Evolutionary conservation across 306 rosid genomes (phyloP).

Genomic region (Vachellia collinsii): DNA sequence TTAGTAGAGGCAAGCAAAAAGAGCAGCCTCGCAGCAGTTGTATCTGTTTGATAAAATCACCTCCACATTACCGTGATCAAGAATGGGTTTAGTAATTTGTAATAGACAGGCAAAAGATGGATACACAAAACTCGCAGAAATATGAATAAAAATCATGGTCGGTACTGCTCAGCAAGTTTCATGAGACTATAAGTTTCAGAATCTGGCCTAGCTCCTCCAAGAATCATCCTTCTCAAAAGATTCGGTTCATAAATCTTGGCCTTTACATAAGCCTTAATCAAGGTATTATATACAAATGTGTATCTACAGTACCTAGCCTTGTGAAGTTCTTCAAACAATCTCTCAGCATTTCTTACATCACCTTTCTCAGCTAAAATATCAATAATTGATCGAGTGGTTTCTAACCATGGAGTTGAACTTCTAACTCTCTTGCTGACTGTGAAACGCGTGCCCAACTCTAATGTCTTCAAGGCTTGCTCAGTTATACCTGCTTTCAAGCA

Average conservation of each 20-base stretch:
- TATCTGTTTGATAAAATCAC: conserved; percentile 4
- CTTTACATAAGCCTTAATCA: conserved; percentile 86
- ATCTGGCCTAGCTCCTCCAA: conserved; percentile 91
- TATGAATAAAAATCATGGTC: conserved; percentile 37
- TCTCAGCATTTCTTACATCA: conserved; percentile 72
- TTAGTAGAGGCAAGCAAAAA: not conserved
- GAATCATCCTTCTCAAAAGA: conserved; percentile 82
- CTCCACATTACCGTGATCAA: conserved; percentile 12
- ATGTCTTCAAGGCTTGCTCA: conserved; percentile 74
- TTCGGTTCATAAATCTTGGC: conserved; percentile 80
- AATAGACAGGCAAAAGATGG: conserved; percentile 19
- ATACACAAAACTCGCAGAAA: not conserved
- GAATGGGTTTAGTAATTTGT: conserved; percentile 5
- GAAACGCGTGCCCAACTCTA: conserved; percentile 59
- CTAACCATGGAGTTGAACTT: conserved; percentile 88
- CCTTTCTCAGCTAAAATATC: conserved; percentile 76
- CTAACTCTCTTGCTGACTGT: conserved; percentile 54
- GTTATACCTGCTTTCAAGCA: conserved; percentile 77
- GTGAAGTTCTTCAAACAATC: conserved; percentile 68
- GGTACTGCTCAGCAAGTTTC: conserved; percentile 84
- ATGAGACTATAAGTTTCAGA: conserved; percentile 87
- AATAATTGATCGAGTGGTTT: conserved; percentile 74
- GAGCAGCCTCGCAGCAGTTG: conserved; percentile 1
- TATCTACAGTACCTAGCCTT: conserved; percentile 74
- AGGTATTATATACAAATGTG: conserved; percentile 80